Base-by-base conservation (phyloP, 306 rosid genomes). In the Geum urbanum region DNA sequence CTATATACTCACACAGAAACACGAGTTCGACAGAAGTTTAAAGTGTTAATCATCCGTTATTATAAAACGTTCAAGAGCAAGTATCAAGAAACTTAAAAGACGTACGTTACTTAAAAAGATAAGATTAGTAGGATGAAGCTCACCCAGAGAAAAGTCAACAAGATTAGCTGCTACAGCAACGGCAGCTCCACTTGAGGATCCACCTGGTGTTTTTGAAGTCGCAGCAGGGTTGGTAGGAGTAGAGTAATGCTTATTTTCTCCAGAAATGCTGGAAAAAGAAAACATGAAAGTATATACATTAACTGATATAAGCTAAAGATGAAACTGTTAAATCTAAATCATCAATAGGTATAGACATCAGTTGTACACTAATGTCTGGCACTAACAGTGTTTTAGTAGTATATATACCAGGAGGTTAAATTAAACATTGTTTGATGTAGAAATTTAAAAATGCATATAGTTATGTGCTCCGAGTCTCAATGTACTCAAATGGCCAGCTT, bases 121-220 rank as follows among this genome's bases (percentile, higher is more conserved):
- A 41, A 13, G 0, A 24, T 24, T 18, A 63, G 27, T 46, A 70
- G 35, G 19, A 66, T 65, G 77, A 76, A 75, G 73, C 92, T 79
- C 64, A 95, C 99, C 99, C 73, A 95, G 58, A 5, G 97, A 84
- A 75, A 95, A 95, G 81, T 89, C 96, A 62, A 80, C 96, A 43
- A 95, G 84, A 80, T 83, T 75, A 48, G 96, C 92, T 49, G 97
- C 97, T 75, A 95, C 97, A 62, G 96, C 95, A 22, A 91, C 97
- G 8, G 99, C 95, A 74, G 96, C 92, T 66, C 97, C 99, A 75
- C 99, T 78, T 41, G 92, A 95, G 65, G 96, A 80, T 67, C 97
- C 99, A 63, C 99, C 99, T 0, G 99, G 92, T 63, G 84, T 67
- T 66, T 88, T 90, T 48, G 85, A 69, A 76, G 86, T 88, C 7